Conservation (phyloP, 768 basidiomycete genomes). For the Trametes punicea region DNA sequence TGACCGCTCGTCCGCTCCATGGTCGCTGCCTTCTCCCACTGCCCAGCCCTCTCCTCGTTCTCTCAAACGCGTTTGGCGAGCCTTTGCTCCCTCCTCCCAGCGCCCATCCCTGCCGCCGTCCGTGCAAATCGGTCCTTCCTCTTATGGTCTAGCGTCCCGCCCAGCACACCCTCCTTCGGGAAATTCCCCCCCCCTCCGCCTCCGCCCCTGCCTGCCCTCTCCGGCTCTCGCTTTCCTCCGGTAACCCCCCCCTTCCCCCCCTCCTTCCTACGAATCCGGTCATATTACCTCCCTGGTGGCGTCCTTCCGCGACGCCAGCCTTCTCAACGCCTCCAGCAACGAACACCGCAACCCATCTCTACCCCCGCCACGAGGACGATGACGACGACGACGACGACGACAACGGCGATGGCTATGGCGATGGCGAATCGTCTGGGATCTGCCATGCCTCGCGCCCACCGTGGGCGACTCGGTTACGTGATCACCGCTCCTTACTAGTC, state of each 20-base stretch:
- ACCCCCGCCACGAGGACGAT: too few relatives aligned
- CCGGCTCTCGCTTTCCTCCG: neutral
- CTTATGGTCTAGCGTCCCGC: neutral
- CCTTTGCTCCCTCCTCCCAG: neutral
- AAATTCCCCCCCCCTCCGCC: neutral
- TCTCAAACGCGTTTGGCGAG: neutral
- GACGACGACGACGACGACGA: too few relatives aligned
- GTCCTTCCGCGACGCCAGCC: neutral
- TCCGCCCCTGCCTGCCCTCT: neutral
- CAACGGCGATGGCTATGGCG: too few relatives aligned
- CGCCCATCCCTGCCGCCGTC: neutral
- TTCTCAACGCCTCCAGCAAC: too few relatives aligned
- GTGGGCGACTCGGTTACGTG: too few relatives aligned
- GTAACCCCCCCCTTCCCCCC: neutral
- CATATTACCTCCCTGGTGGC: neutral
- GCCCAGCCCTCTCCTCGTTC: neutral
- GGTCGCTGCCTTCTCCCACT: neutral
- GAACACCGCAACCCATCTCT: too few relatives aligned
- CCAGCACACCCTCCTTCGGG: neutral
- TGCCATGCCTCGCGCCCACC: too few relatives aligned
- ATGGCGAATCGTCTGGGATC: too few relatives aligned
- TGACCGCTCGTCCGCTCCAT: neutral
- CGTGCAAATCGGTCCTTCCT: constrained; percentile 4
- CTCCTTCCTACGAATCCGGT: neutral
- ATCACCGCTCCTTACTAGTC: neutral